These are phyloP conservation scores for Termitomyces sp. DNA, from an alignment of 768 basidiomycete genomes.

Conservation along the genomic window DNA sequence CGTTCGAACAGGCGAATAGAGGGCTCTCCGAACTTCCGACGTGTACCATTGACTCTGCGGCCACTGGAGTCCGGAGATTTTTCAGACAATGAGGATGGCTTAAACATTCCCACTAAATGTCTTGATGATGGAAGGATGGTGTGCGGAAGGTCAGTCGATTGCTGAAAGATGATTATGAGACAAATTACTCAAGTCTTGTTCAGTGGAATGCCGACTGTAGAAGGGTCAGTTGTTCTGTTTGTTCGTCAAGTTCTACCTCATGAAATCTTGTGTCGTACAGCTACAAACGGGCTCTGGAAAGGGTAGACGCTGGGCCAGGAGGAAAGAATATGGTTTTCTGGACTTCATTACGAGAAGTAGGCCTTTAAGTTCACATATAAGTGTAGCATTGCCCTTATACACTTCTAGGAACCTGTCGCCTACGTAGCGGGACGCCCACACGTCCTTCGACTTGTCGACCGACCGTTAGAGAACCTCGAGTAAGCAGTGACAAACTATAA, in stretches of 20 bases:
- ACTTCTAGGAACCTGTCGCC: conserved; percentile 80
- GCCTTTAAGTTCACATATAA: conserved; percentile 4
- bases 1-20: conserved; percentile 68
- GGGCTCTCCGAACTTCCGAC: conserved; percentile 91
- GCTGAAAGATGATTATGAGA: not conserved
- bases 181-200: not conserved
- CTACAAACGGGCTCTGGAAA: conserved; percentile 69
- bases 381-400: not conserved
- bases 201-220: conserved; percentile 93
- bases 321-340: conserved; percentile 78
- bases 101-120: conserved; percentile 35
- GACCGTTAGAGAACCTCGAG: conserved; percentile 94
- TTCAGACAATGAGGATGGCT: conserved; percentile 25
- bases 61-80: conserved; percentile 23
- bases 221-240: conserved; percentile 51
- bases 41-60: conserved; percentile 62
- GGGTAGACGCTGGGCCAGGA: conserved; percentile 79
- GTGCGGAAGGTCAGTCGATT: conserved; percentile 64
- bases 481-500: conserved; percentile 36
- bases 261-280: conserved; percentile 31
- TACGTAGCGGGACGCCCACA: conserved; percentile 87
- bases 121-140: conserved; percentile 55
- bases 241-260: not conserved
- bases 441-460: conserved; percentile 83
- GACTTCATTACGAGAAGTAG: conserved; percentile 92